Evolutionary conservation across 441 rosid genomes (phyloP).

Genomic region (Pelargonium citronellum): DNA sequence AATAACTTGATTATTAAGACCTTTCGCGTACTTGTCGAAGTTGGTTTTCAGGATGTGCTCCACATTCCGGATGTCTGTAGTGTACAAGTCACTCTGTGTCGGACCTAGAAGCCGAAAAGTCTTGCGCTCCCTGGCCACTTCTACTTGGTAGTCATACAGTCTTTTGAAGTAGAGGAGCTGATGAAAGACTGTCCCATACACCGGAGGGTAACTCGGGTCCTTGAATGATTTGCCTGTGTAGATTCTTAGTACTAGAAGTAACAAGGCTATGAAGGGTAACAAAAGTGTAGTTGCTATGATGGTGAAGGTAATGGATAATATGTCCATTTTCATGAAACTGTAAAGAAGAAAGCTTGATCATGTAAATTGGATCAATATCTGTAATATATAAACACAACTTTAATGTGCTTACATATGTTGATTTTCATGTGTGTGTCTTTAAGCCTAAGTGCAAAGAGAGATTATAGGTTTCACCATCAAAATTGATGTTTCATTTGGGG

Average conservation of each 20-base stretch:
- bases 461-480: not conserved
- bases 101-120: conserved; percentile 52
- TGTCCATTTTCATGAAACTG: conserved; percentile 25
- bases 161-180: conserved; percentile 39
- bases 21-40: conserved; percentile 47
- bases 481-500: not conserved
- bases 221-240: conserved; percentile 43
- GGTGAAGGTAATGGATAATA: conserved; percentile 22
- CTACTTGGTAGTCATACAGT: conserved; percentile 51
- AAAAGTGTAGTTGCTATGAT: conserved; percentile 19
- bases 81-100: conserved; percentile 37
- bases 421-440: not conserved
- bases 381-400: not conserved
- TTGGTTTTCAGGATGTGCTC: conserved; percentile 54
- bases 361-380: too few relatives aligned
- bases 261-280: conserved; percentile 17
- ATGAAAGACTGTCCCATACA: conserved; percentile 46
- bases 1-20: conserved; percentile 28
- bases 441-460: not conserved
- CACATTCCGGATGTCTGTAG: conserved; percentile 54
- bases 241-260: conserved; percentile 28
- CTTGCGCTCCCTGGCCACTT: conserved; percentile 30
- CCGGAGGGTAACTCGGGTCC: conserved; percentile 44
- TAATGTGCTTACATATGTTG: too few relatives aligned
- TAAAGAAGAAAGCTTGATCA: not conserved